These are phyloP conservation scores for Cytidiella melzeri DNA, from an alignment of 768 basidiomycete species.

Conservation along the genomic window DNA sequence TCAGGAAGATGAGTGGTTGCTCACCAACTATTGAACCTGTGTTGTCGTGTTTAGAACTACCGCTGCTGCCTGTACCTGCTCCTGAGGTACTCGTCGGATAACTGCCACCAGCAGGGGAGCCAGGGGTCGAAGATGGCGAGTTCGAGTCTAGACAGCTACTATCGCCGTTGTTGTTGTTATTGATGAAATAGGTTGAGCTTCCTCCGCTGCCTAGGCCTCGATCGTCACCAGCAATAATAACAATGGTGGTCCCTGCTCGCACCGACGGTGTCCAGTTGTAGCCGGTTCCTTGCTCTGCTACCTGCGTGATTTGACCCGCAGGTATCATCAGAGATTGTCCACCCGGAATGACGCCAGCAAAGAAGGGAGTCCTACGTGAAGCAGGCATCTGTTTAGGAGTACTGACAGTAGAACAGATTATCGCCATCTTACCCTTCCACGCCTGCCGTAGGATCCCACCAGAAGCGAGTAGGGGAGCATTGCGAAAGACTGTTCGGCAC, in stretches of 20 bases:
- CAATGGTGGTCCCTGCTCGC: slow-evolving; percentile 57
- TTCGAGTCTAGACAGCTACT: slow-evolving; percentile 49
- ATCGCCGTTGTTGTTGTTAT: slow-evolving; percentile 37
- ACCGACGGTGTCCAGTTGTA: slow-evolving; percentile 65
- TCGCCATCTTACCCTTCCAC: slow-evolving; percentile 51
- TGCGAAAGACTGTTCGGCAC: slow-evolving; percentile 58
- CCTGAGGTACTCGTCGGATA: slow-evolving; percentile 53
- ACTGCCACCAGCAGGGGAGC: slow-evolving; percentile 66
- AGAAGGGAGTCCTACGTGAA: slow-evolving; percentile 43
- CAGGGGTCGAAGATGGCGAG: slow-evolving; percentile 76
- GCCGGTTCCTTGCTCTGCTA: slow-evolving; percentile 46
- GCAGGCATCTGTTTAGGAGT: not conserved
- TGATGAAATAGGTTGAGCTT: slow-evolving; percentile 51
- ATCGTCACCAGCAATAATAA: slow-evolving; percentile 61
- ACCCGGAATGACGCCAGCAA: slow-evolving; percentile 73
- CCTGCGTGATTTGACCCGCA: slow-evolving; percentile 36
- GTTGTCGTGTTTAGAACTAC: slow-evolving; percentile 23
- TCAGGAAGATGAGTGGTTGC: slow-evolving; percentile 6
- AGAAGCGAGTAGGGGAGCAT: slow-evolving; percentile 56
- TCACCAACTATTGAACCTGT: slow-evolving; percentile 47
- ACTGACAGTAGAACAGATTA: not conserved
- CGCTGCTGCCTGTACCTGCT: slow-evolving; percentile 26
- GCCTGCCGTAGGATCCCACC: slow-evolving; percentile 43
- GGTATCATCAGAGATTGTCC: slow-evolving; percentile 70
- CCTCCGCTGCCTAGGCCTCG: slow-evolving; percentile 67